Conservation (phyloP, 208 protist species). For the Polymyxa betae region DNA sequence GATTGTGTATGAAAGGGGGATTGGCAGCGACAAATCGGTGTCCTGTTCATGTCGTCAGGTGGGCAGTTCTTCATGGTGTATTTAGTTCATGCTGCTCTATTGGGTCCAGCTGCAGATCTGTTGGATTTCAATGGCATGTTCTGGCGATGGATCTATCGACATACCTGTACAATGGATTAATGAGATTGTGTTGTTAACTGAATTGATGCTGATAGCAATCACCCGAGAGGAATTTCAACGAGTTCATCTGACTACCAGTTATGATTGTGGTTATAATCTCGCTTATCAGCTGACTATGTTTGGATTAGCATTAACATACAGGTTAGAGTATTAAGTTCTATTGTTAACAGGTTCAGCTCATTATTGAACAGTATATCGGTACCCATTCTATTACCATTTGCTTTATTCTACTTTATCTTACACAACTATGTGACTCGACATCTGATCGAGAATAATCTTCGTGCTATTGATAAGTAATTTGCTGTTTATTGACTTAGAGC, state of each 20-base stretch:
- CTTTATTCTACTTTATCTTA: slow-evolving; percentile 18
- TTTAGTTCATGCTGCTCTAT: slow-evolving; percentile 11
- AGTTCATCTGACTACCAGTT: neutral
- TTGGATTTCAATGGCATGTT: slow-evolving; percentile 41
- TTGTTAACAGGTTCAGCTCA: neutral
- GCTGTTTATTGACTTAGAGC: neutral
- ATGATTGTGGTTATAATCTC: slow-evolving; percentile 37
- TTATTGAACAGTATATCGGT: neutral
- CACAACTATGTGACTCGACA: neutral
- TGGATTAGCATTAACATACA: slow-evolving; percentile 43
- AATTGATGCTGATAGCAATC: neutral
- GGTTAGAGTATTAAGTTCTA: neutral
- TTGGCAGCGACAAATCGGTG: slow-evolving; percentile 9
- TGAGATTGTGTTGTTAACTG: neutral
- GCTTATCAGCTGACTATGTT: slow-evolving; percentile 54
- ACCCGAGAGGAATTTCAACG: neutral
- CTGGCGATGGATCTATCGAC: neutral
- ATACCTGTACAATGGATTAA: neutral
- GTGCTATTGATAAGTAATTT: neutral
- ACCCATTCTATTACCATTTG: slow-evolving; percentile 8
- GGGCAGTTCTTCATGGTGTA: slow-evolving; percentile 51
- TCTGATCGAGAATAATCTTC: slow-evolving; percentile 11
- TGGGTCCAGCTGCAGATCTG: slow-evolving; percentile 36
- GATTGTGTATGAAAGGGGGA: neutral
- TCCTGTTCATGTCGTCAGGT: slow-evolving; percentile 30